Base-by-base conservation (phyloP, 345 rosid genomes). In the Turritis glabra region DNA sequence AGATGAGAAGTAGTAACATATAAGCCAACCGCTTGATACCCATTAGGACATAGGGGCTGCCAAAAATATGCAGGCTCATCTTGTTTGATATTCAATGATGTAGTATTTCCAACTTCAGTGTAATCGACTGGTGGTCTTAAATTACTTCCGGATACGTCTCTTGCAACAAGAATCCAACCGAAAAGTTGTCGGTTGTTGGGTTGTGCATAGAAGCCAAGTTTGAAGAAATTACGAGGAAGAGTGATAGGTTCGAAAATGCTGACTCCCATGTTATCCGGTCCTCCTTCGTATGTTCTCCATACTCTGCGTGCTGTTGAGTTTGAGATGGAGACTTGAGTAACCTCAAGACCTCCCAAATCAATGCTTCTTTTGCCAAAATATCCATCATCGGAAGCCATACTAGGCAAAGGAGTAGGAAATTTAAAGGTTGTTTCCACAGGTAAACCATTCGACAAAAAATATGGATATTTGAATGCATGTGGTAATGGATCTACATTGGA, bases 21-120 rank as follows among this genome's bases (percentile, higher is more conserved):
- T 44, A 79, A 72, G 54, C 98, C 98, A 8, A 87, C 67, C 3
- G 92, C 72, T 35, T 74, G 80, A 81, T 87, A 93, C 12, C 94
- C 97, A 40, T 82, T 79, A 0, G 92, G 88, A 4, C 96, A 80
- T 14, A 37, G 48, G 1, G 98, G 98, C 23, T 82, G 80, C 98
- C 98, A 93, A 18, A 89, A 35, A 56, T 58, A 93, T 3, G 84
- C 94, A 57, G 69, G 12, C 3, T 84, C 83, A 22, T 87, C 92
- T 80, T 89, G 92, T 46, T 81, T 83, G 74, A 86, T 74, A 21
- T 66, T 76, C 52, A 76, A 3, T 27, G 87, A 57, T 37, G 80
- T 83, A 22, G 90, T 90, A 75, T 84, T 88, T 83, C 91, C 87
- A 21, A 86, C 86, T 51, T 87, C 92, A 64, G 79, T 80, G 78